These are phyloP conservation scores for Colletotrichum orchidophilum DNA, from an alignment of 2,329 filamentous ascomycete species.

Conservation along the genomic window DNA sequence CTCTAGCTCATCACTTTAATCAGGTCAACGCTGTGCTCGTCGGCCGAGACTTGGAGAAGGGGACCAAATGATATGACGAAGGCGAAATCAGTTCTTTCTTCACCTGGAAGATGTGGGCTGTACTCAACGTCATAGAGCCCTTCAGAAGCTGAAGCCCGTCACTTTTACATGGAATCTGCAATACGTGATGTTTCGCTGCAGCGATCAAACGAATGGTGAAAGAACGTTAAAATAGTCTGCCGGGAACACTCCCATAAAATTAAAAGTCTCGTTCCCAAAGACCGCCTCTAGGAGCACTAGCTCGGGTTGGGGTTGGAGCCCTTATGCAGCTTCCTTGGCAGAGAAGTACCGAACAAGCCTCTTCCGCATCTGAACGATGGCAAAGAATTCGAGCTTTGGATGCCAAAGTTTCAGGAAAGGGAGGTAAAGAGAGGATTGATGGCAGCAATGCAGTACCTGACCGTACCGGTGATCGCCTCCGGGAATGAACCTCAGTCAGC, in stretches of 20 bases:
- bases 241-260: constrained; percentile 14
- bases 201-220: not conserved
- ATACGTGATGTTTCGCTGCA: not conserved
- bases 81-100: not conserved
- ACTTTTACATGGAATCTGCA: not conserved
- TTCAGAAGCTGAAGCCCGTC: not conserved
- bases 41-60: constrained; percentile 40
- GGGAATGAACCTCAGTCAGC: not conserved
- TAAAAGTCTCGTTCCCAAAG: not conserved
- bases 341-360: too few relatives aligned
- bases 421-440: not conserved
- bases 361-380: constrained; percentile 46
- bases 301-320: constrained; percentile 50
- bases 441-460: not conserved
- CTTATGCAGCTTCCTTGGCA: too few relatives aligned
- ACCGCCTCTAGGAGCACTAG: constrained; percentile 45
- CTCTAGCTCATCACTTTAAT: constrained; percentile 19
- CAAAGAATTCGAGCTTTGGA: not conserved
- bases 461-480: not conserved
- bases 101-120: not conserved
- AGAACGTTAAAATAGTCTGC: not conserved
- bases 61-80: constrained; percentile 35
- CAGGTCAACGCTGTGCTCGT: constrained; percentile 48
- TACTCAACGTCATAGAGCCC: not conserved
- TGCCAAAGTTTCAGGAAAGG: not conserved